Base-by-base conservation (phyloP, 352 stramenopile species). In the Elongisporangium anandrum region DNA sequence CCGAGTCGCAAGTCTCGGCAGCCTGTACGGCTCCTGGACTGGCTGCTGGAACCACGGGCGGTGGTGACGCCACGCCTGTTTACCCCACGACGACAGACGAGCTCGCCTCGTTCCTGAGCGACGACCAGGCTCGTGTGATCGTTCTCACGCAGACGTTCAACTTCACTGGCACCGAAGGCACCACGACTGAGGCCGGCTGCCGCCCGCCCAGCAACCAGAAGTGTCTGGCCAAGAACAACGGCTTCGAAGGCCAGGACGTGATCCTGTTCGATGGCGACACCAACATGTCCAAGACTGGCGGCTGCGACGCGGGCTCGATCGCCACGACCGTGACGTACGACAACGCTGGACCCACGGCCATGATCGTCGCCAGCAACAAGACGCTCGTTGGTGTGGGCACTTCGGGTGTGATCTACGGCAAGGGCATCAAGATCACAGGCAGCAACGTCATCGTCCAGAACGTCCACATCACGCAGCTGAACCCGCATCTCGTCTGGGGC, bases 141-240 rank as follows among this genome's bases (percentile, higher is more conserved):
- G 59, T 80, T 12, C 56, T 83, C 38, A 65, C 67, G 58, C 69
- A 77, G 61, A 54, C 47, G 0, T 79, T 77, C 34, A 57, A 79
- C 61, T 81, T 75, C 60, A 52, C 51, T 8, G 67, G 64, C 2
- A 65, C 69, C 0, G 61, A 75, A 56, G 64, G 67, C 16, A 68
- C 50, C 2, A 75, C 68, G 16, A 79, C 64, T 41, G 73, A 76
- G 26, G 65, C 26, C 6, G 73, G 69, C 19, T 78, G 73, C 23
- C 62, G 51, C 15, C 59, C 60, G 17, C 52, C 64, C 48, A 69
- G 59, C 57, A 56, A 34, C 2, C 53, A 47, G 7, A 52, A 69
- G 7, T 74, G 66, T n/a, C 50, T 72, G 7, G 65, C 63, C 39
- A 79, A 75, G 61, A 75, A 77, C 15, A 73, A 72, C 51, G 70